Percentiles rank a stretch among this genome's conserved stretches.
Evolutionary conservation across 768 basidiomycete species (phyloP).

Genomic region (Saitozyma sp.): DNA sequence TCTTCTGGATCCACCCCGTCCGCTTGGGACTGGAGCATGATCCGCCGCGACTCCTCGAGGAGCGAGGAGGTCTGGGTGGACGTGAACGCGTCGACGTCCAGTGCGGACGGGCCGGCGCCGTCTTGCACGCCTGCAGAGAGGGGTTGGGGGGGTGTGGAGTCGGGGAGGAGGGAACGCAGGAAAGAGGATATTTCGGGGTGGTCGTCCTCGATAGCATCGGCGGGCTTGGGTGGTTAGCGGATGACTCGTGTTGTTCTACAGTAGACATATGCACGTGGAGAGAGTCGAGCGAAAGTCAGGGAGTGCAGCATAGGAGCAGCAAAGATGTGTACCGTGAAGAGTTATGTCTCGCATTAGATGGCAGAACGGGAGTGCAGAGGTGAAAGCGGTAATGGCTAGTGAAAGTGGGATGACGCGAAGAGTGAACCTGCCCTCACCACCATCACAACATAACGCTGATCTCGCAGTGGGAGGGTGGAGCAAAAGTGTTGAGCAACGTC

Average conservation of each 20-base stretch:
- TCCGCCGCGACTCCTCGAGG: conserved; percentile 65
- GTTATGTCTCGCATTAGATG: not conserved
- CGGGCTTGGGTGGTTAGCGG: conserved; percentile 34
- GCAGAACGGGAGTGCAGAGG: not conserved
- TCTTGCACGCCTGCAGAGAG: no score
- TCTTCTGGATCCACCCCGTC: conserved; percentile 67
- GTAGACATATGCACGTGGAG: no score
- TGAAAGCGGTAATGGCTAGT: no score
- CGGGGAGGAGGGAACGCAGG: conserved; percentile 26
- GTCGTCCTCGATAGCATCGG: conserved; percentile 45
- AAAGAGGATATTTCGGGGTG: conserved; percentile 43
- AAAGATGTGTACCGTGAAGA: no score
- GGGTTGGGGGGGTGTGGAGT: not conserved
- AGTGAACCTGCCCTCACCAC: no score
- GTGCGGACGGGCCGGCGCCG: no score
- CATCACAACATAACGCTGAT: no score
- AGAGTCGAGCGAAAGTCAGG: no score
- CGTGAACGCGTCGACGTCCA: conserved; percentile 52
- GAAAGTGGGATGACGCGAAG: no score
- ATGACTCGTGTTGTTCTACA: not conserved
- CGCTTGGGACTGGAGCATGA: conserved; percentile 64
- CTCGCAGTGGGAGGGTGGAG: no score
- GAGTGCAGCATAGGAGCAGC: not conserved
- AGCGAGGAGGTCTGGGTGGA: conserved; percentile 68
- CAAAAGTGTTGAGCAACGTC: no score